Evolutionary conservation across 306 rosid genomes (phyloP), one percentile per base, ranked within the genome.

Genomic region (Castanea sativa): DNA sequence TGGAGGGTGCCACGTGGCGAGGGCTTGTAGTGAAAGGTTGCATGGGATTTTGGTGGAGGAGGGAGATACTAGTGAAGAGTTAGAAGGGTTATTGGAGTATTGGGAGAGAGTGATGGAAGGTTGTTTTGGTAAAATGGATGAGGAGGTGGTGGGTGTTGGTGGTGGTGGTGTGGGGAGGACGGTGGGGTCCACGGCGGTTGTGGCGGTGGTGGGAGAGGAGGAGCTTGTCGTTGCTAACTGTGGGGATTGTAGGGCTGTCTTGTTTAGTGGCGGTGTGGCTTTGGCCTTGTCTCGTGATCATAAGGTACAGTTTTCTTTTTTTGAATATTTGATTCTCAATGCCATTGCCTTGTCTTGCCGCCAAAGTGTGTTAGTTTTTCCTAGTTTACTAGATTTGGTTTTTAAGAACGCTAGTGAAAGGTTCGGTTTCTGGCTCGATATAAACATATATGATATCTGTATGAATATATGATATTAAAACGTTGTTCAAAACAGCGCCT

Each of bases 81-180:
- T 38, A 7, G 63, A 61, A 3, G 63, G 72, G 75, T 80, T 83
- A 75, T 81, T 82, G 13, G 74, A 12, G 51, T 77, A 81, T 51
- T 92, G 99, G 99, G 86, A 82, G 73, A 85, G 76, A 19, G 77
- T 92, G 89, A 90, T 94, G 99, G 89, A 92, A 58, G 88, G 83
- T 57, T 94, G 95, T 84, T 94, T 91, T 72, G 61, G 81, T 59
- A 91, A 88, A 87, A 86, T 92, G 91, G 97, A 94, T 32, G 83
- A 74, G 11, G 97, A 94, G 75, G 84, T 94, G 27, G 87, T 76
- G 0, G 52, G 52, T 45, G 87, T 76, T 0, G 52, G 14, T 45
- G 84, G 63, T 1, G 74, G 76, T 52, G 87, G 89, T 16, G 88
- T 71, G 29, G 68, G 80, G 16, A 83, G 85, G 80, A 92, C 87